Base-by-base conservation (phyloP, 345 rosid species). In the Ceriops zippeliana region DNA sequence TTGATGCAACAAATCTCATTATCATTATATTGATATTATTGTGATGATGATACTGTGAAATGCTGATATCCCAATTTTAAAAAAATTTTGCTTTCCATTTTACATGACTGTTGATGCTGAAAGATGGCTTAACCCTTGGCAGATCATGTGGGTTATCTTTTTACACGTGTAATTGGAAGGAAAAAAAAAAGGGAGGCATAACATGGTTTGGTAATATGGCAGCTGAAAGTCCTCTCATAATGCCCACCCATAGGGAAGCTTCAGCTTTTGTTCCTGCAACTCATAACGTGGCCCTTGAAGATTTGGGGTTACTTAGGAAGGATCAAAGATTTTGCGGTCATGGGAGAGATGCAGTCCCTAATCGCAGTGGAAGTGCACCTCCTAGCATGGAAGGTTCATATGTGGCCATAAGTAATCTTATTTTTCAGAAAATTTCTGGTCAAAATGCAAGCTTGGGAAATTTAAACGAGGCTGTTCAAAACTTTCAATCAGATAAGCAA, bases 331-430 rank as follows among this genome's bases (percentile, higher is more conserved):
- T 71, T 31, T 73, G 13, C 70, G 68, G 75, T 4, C 34, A n/a
- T 66, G 83, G 78, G 46, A 35, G 53, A 24, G 76, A 32, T 65
- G 58, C 54, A 28, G 82, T 68, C 58, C 90, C 90, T 57, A 68
- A 75, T 69, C 84, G 90, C 34, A 86, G 88, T 64, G 91, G 87
- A 59, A 84, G 88, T 75, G 91, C 91, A 2, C 91, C 91, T 1
- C 88, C 87, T 10, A 86, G 65, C 74, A 78, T 86, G 76, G 88
- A 86, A 61, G 88, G 91, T 21, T 86, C 88, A 16, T 71, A 81
- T 70, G 58, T 81, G 66, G 90, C 86, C 5, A 72, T 83, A 6
- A 75, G 79, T 61, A 76, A 76, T 65, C 73, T 86, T 17, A 72
- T 79, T 59, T 84, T 76, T 58, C 81, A 54, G 70, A 80, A 73